These are phyloP conservation scores for Piromyces finnis DNA, from an alignment of 192 early-diverging fungal species.

Conservation along the genomic window DNA sequence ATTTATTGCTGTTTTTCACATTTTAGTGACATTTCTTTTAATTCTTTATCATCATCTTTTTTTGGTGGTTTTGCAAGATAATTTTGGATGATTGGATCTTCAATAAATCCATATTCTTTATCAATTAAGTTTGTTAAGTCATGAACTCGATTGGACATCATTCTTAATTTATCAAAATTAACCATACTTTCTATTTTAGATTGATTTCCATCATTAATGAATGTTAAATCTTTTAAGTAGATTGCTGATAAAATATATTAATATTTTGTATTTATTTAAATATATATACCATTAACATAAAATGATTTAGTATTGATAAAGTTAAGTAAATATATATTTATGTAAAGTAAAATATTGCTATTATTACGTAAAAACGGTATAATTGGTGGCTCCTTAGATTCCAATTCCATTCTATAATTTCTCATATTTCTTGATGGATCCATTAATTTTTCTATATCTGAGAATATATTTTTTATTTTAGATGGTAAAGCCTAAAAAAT, in stretches of 20 bases:
- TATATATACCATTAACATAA: too few relatives aligned
- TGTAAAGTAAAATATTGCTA: not conserved
- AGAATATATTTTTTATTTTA: conserved; percentile 19
- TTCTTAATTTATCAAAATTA: conserved; percentile 43
- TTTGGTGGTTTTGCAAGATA: conserved; percentile 32
- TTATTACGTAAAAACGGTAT: conserved; percentile 40
- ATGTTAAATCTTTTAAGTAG: conserved; percentile 39
- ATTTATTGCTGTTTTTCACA: not conserved
- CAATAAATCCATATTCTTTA: conserved; percentile 5
- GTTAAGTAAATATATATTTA: too few relatives aligned
- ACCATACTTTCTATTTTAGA: conserved; percentile 28
- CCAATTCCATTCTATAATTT: conserved; percentile 24
- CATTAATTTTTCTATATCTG: conserved; percentile 27
- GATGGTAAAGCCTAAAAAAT: conserved; percentile 14
- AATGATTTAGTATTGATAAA: too few relatives aligned
- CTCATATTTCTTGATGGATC: conserved; percentile 45
- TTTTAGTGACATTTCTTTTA: not conserved
- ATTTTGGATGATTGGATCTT: conserved; percentile 26
- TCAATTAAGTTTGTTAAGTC: not conserved
- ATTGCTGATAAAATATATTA: too few relatives aligned
- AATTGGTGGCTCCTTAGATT: conserved; percentile 22
- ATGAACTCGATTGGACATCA: conserved; percentile 33
- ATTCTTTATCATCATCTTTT: not conserved
- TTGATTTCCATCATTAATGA: conserved; percentile 45
- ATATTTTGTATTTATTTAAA: too few relatives aligned